Conservation (phyloP, 2,329 filamentous ascomycete genomes). For the Beauveria bassiana region DNA sequence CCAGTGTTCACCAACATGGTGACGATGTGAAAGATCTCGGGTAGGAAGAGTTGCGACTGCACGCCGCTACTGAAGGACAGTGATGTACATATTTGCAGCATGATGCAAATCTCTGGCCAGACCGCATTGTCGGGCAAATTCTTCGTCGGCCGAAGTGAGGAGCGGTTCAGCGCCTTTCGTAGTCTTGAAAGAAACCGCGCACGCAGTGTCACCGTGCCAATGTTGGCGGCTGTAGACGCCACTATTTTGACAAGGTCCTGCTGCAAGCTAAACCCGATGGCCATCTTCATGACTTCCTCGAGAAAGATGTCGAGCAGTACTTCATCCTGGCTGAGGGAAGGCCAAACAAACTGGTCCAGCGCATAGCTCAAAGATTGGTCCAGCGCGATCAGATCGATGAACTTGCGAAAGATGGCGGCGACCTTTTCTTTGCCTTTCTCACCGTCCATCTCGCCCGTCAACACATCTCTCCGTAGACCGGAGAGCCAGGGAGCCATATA, state of each 20-base stretch:
- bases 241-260: conserved; percentile 53
- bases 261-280: conserved; percentile 47
- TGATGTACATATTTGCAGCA: conserved; percentile 58
- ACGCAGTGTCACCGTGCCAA: conserved; percentile 57
- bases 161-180: conserved; percentile 59
- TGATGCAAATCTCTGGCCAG: conserved; percentile 61
- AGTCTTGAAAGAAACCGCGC: conserved; percentile 59
- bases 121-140: conserved; percentile 58
- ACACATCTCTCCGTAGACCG: conserved; percentile 50
- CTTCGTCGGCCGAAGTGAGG: conserved; percentile 58
- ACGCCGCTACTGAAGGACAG: conserved; percentile 61
- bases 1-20: conserved; percentile 65
- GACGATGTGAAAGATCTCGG: conserved; percentile 62
- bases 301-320: conserved; percentile 58
- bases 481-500: conserved; percentile 66
- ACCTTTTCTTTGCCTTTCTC: conserved; percentile 61
- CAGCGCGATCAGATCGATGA: conserved; percentile 56
- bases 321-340: conserved; percentile 56
- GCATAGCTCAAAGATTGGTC: conserved; percentile 52
- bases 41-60: conserved; percentile 59
- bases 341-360: conserved; percentile 60
- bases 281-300: conserved; percentile 59
- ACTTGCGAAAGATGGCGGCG: conserved; percentile 53
- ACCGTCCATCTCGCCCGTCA: conserved; percentile 52
- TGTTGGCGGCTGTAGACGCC: conserved; percentile 53